A percentile compares a stretch with the other conserved stretches of the same genome.
These are phyloP conservation scores for Xanthoceras sorbifolium DNA, from an alignment of 345 rosid genomes.

Conservation along the genomic window DNA sequence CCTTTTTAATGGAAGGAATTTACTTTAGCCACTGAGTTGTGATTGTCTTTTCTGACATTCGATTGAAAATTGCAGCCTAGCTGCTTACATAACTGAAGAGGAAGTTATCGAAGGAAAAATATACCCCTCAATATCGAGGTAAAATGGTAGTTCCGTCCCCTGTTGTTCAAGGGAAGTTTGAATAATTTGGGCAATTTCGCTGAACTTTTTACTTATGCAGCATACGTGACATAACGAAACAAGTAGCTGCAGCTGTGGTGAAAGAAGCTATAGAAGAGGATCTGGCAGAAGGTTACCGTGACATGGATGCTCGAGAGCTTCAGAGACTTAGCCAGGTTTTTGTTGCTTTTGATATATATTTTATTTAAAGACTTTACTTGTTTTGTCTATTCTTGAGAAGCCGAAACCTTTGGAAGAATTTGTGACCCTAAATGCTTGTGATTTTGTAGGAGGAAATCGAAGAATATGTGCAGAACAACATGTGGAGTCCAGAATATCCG, in stretches of 20 bases:
- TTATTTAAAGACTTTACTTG: background rate
- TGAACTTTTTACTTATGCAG: conserved; percentile 42
- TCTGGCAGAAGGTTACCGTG: conserved; percentile 82
- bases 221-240: conserved; percentile 85
- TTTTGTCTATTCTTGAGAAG: background rate
- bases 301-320: conserved; percentile 76
- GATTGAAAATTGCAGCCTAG: conserved; percentile 63
- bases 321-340: conserved; percentile 55
- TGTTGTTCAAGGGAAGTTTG: background rate
- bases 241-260: conserved; percentile 85
- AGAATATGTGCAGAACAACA: conserved; percentile 68
- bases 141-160: conserved; percentile 14
- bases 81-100: conserved; percentile 87
- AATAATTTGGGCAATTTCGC: background rate
- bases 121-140: conserved; percentile 89
- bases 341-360: background rate
- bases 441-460: conserved; percentile 65
- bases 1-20: background rate
- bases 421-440: background rate
- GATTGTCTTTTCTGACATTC: conserved; percentile 20
- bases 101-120: conserved; percentile 81
- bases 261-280: conserved; percentile 86
- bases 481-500: conserved; percentile 95
- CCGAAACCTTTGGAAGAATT: background rate
- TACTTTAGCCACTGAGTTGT: background rate